phyloP scores from a whole-genome alignment of 192 early-diverging fungal genomes.

The Gryganskiella cystojenkinii region DNA sequence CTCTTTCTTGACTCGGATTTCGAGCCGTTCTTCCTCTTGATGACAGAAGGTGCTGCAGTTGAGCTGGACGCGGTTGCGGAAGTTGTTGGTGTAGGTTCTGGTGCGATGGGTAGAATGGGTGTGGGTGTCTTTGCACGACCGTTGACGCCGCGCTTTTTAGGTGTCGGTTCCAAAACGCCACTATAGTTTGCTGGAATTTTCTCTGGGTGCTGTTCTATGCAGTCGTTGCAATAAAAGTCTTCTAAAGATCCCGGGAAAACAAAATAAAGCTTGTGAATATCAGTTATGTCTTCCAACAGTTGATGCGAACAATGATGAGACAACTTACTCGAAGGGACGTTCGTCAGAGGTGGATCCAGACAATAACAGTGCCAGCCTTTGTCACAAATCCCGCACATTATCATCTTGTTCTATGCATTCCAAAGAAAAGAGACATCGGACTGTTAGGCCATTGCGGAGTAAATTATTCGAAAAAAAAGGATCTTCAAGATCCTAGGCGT shows the following conservation, averaged over 20 bases:
- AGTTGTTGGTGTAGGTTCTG: conserved; percentile 7
- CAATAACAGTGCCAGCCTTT: conserved; percentile 61
- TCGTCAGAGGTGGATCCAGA: conserved; percentile 45
- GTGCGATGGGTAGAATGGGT: neutral
- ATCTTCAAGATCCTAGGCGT: no score
- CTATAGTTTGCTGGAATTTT: conserved; percentile 42
- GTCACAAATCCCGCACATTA: conserved; percentile 62
- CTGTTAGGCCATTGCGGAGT: neutral
- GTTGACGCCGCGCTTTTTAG: conserved; percentile 13
- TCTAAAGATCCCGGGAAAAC: conserved; percentile 18
- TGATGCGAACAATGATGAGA: neutral
- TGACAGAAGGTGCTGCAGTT: neutral
- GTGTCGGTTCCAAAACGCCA: conserved; percentile 15
- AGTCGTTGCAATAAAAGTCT: conserved; percentile 56
- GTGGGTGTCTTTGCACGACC: conserved; percentile 16
- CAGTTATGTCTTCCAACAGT: neutral
- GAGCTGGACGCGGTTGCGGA: neutral
- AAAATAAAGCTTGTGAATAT: neutral
- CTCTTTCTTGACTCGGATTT: conserved; percentile 16
- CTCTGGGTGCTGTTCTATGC: conserved; percentile 31
- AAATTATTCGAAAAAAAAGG: neutral
- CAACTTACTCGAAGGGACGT: conserved; percentile 54
- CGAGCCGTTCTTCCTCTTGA: conserved; percentile 12
- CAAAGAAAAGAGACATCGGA: conserved; percentile 1
- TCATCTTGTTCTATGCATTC: conserved; percentile 56